Evolutionary conservation across 2,329 filamentous ascomycete genomes (phyloP).

Genomic region (Fusarium mexicanum): DNA sequence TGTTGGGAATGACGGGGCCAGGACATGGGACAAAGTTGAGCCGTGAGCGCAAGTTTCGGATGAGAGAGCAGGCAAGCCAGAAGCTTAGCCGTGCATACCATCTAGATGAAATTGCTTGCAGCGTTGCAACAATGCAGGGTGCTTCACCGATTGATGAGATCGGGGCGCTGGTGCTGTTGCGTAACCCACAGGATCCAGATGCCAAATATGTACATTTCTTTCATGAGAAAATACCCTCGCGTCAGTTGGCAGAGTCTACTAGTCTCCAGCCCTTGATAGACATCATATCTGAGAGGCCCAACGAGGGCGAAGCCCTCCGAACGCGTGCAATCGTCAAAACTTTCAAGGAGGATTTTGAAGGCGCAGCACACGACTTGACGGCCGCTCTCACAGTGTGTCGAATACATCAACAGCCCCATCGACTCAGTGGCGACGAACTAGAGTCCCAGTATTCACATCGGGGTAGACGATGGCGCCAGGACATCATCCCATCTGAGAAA

Average conservation of each 20-base stretch:
- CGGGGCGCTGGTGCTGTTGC: constrained; percentile 75
- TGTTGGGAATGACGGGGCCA: constrained; percentile 52
- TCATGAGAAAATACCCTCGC: constrained; percentile 85
- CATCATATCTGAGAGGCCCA: constrained; percentile 71
- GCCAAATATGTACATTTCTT: constrained; percentile 93
- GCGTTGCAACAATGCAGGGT: constrained; percentile 84
- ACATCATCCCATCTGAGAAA: constrained; percentile 52
- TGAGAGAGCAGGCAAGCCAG: constrained; percentile 82
- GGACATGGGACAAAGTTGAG: constrained; percentile 74
- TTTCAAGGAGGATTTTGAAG: constrained; percentile 78
- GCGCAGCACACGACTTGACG: constrained; percentile 76
- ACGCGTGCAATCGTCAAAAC: constrained; percentile 79
- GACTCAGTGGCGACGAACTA: constrained; percentile 59
- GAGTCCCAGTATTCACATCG: constrained; percentile 53
- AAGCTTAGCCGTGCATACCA: constrained; percentile 81
- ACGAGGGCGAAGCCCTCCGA: constrained; percentile 72
- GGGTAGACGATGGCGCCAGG: constrained; percentile 43
- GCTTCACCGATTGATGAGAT: constrained; percentile 81
- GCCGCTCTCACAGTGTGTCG: constrained; percentile 68
- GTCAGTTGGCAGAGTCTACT: constrained; percentile 77
- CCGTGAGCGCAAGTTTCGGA: constrained; percentile 78
- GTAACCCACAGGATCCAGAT: constrained; percentile 73
- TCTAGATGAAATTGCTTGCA: constrained; percentile 84
- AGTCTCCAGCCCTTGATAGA: constrained; percentile 73
- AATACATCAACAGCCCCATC: constrained; percentile 63